Conservation (phyloP, 164 flowering plant genomes). For the Taxillus chinensis region DNA sequence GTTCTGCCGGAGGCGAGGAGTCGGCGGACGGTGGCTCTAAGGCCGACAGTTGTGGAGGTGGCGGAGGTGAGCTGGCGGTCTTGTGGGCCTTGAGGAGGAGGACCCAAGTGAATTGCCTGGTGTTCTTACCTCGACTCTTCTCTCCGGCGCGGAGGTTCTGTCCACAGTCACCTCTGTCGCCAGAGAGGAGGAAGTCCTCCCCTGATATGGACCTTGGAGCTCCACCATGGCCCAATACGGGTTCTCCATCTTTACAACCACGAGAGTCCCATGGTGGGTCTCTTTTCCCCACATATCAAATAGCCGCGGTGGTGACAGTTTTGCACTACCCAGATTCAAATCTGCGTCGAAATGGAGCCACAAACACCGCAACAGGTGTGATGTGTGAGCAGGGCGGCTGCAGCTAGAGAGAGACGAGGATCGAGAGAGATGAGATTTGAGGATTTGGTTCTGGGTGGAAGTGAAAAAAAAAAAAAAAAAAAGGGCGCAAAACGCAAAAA, state of each 20-base stretch:
- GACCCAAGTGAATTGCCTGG: constrained; percentile 95
- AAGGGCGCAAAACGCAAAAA: too few species aligned
- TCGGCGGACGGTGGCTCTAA: constrained; percentile 59
- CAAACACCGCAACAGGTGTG: too few species aligned
- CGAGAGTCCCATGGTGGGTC: constrained; percentile 63
- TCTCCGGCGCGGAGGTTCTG: too few species aligned
- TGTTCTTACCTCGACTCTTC: constrained; percentile 52
- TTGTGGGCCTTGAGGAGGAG: constrained; percentile 83
- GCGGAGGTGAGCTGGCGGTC: constrained; percentile 86
- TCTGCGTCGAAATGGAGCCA: too few species aligned
- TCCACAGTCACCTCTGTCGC: background rate
- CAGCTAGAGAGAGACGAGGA: too few species aligned
- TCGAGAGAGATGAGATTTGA: too few species aligned
- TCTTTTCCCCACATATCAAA: constrained; percentile 63
- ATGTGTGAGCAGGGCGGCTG: too few species aligned
- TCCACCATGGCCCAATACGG: constrained; percentile 83
- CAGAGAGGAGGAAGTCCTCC: constrained; percentile 35
- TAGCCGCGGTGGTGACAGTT: too few species aligned
- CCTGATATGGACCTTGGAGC: constrained; percentile 48
- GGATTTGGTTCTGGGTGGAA: too few species aligned
- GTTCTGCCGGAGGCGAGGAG: constrained; percentile 66
- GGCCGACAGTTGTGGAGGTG: constrained; percentile 39
- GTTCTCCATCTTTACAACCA: constrained; percentile 84
- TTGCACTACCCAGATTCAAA: too few species aligned
- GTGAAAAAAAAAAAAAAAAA: too few species aligned